phyloP scores from a whole-genome alignment of 257 asterid genomes.

The Echium plantagineum region DNA sequence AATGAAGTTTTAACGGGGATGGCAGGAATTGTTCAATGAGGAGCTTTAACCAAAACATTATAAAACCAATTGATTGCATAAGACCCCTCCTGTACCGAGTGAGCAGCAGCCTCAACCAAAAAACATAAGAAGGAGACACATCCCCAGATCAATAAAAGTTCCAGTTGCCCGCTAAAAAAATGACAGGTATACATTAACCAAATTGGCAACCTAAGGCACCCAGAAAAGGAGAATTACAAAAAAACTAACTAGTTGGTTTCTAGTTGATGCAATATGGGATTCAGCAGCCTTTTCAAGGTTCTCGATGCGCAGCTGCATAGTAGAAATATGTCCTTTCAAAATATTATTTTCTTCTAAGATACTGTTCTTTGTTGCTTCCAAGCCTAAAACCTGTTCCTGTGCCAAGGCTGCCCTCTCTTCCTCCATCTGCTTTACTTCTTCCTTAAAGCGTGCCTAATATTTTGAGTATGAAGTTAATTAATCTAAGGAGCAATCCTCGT shows the following conservation, averaged over 20 bases:
- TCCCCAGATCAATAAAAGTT: no score
- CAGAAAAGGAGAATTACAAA: background rate
- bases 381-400: constrained; percentile 64
- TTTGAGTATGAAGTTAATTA: constrained; percentile 14
- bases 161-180: no score
- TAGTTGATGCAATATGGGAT: constrained; percentile 22
- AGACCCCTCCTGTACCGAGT: no score
- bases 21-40: no score
- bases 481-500: background rate
- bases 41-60: no score
- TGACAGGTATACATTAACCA: background rate
- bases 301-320: constrained; percentile 39
- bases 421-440: constrained; percentile 47
- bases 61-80: no score
- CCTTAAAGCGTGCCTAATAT: constrained; percentile 46
- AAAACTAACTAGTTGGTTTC: constrained; percentile 31
- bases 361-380: constrained; percentile 46
- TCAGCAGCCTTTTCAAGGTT: constrained; percentile 33
- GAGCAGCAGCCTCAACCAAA: no score
- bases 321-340: constrained; percentile 31
- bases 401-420: constrained; percentile 43
- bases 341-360: constrained; percentile 43
- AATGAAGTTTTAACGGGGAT: no score
- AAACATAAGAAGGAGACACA: no score
- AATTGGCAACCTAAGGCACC: background rate